phyloP scores from a whole-genome alignment of 2,329 filamentous ascomycete genomes.

The Diplodia seriata region DNA sequence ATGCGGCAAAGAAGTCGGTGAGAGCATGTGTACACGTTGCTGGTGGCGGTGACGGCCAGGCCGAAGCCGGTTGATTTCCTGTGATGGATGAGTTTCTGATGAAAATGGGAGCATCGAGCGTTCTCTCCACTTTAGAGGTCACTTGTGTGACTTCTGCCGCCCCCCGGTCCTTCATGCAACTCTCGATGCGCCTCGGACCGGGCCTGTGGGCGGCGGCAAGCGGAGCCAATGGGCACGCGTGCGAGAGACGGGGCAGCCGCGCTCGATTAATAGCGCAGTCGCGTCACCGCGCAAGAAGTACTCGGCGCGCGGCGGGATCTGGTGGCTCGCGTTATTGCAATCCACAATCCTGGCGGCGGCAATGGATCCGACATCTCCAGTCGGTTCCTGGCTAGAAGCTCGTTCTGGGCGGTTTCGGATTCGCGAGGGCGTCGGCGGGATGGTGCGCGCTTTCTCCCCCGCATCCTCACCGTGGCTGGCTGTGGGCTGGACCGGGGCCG shows the following conservation, averaged over 20 bases:
- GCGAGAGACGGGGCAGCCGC: neutral
- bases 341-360: neutral
- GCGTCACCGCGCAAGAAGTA: neutral
- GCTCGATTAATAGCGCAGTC: neutral
- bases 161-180: neutral
- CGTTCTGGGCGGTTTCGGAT: neutral
- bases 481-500: no score
- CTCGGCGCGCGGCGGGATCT: neutral
- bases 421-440: neutral
- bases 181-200: neutral
- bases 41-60: neutral
- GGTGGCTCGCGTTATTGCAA: neutral
- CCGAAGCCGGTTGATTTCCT: neutral
- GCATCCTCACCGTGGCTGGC: neutral
- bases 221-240: neutral
- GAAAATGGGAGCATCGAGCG: neutral
- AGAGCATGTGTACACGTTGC: neutral
- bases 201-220: neutral
- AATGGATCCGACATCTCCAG: neutral
- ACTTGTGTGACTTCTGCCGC: neutral
- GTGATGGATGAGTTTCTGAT: neutral
- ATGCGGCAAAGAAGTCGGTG: neutral
- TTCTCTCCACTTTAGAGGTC: neutral
- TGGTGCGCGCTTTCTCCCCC: neutral
- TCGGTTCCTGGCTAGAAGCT: neutral